phyloP scores from a whole-genome alignment of 2,329 filamentous ascomycete species.

The Domatiomyces globalis region DNA sequence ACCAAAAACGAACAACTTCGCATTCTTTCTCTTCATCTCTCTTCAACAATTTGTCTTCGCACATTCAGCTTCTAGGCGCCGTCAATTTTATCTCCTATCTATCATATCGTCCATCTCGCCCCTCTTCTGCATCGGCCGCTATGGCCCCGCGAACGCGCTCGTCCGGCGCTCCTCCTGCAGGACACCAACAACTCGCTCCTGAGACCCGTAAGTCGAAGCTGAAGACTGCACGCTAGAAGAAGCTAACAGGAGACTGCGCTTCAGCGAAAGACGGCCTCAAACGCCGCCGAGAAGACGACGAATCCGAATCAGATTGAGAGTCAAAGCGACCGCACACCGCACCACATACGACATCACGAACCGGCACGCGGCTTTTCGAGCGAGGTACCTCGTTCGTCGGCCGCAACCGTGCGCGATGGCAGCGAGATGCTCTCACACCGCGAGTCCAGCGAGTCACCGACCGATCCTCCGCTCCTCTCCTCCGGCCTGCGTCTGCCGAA shows the following conservation, averaged over 20 bases:
- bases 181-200: not conserved
- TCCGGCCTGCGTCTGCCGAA: not conserved
- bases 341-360: not conserved
- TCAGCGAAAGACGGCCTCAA: not conserved
- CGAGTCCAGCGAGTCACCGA: not conserved
- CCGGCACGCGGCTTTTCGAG: not conserved
- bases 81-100: not conserved
- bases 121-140: not conserved
- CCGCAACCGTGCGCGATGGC: not conserved
- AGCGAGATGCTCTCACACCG: not conserved
- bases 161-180: not conserved
- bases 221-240: not conserved
- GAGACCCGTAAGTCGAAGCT: not conserved
- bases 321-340: not conserved
- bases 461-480: not conserved
- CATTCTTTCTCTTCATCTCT: not conserved
- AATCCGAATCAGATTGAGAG: not conserved
- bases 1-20: not conserved
- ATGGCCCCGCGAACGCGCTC: not conserved
- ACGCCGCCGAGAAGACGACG: not conserved
- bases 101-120: too few relatives aligned
- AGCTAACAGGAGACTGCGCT: not conserved
- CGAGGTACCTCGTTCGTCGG: not conserved
- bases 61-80: not conserved
- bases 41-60: not conserved